Evolutionary conservation across 2,329 filamentous ascomycete species (phyloP).

Genomic region (Pochonia chlamydosporia): DNA sequence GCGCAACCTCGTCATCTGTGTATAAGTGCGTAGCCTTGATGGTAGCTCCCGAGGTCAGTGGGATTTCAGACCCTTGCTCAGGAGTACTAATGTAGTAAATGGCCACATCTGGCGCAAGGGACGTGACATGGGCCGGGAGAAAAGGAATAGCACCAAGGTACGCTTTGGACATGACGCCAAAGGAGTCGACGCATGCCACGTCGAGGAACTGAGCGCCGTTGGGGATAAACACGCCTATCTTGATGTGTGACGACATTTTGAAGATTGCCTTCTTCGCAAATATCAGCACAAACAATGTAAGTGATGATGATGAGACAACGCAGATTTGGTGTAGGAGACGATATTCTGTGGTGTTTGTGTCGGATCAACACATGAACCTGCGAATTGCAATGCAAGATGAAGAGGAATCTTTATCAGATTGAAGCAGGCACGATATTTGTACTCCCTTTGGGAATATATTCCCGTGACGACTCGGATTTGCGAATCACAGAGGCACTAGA

Average conservation of each 20-base stretch:
- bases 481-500: neutral
- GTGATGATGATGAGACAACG: too few species aligned
- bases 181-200: conserved; percentile 42
- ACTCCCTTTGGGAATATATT: neutral
- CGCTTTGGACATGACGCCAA: conserved; percentile 38
- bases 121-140: conserved; percentile 29
- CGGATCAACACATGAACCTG: too few species aligned
- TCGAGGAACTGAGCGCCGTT: conserved; percentile 42
- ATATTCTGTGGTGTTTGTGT: too few species aligned
- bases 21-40: conserved; percentile 38
- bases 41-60: conserved; percentile 33
- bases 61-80: conserved; percentile 27
- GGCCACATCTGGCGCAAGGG: conserved; percentile 35
- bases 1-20: conserved; percentile 38
- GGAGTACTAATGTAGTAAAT: conserved; percentile 42
- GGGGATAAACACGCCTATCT: conserved; percentile 47
- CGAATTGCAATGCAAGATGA: too few species aligned
- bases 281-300: too few species aligned
- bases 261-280: neutral
- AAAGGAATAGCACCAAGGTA: conserved; percentile 31
- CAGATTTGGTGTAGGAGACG: too few species aligned
- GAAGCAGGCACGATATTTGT: too few species aligned
- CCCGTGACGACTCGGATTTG: neutral
- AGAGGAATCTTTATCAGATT: too few species aligned
- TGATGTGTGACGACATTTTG: conserved; percentile 22